A percentile compares a stretch with the other conserved stretches of the same genome.
These are phyloP conservation scores for Tetrapisispora phaffii DNA, from an alignment of 805 yeast species.

Conservation along the genomic window DNA sequence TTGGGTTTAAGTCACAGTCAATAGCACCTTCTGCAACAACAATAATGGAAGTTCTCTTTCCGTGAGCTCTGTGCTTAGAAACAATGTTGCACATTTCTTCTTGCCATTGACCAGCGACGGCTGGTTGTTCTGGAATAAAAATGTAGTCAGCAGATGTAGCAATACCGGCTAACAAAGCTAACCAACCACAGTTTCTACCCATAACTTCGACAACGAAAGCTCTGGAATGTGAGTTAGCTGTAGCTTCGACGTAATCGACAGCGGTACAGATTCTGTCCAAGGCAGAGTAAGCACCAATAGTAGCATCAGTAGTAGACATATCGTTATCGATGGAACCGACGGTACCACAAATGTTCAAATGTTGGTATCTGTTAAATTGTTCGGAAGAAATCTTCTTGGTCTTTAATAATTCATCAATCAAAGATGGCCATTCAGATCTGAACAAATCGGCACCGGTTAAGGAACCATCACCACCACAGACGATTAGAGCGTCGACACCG, in stretches of 20 bases:
- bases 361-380: conserved; percentile 40
- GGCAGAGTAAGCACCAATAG: conserved; percentile 75
- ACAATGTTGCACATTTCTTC: conserved; percentile 57
- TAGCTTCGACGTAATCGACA: conserved; percentile 71
- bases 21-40: conserved; percentile 83
- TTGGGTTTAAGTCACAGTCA: conserved; percentile 55
- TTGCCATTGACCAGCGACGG: conserved; percentile 53
- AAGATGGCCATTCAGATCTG: conserved; percentile 68
- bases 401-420: conserved; percentile 47
- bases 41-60: conserved; percentile 70
- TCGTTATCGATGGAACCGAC: conserved; percentile 83
- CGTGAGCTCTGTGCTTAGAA: conserved; percentile 54
- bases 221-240: conserved; percentile 74
- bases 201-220: conserved; percentile 80
- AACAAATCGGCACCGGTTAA: conserved; percentile 74
- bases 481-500: conserved; percentile 70
- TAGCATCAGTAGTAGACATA: conserved; percentile 76
- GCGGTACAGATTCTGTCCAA: conserved; percentile 64
- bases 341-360: conserved; percentile 60
- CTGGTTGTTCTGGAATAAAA: conserved; percentile 73
- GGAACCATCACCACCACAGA: conserved; percentile 80
- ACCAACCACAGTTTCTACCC: conserved; percentile 90
- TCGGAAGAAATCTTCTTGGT: conserved; percentile 37
- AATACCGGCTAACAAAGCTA: conserved; percentile 72
- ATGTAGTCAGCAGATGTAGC: conserved; percentile 74